Evolutionary conservation across 208 protist genomes (phyloP).

Genomic region (Trypanosoma rangeli): DNA sequence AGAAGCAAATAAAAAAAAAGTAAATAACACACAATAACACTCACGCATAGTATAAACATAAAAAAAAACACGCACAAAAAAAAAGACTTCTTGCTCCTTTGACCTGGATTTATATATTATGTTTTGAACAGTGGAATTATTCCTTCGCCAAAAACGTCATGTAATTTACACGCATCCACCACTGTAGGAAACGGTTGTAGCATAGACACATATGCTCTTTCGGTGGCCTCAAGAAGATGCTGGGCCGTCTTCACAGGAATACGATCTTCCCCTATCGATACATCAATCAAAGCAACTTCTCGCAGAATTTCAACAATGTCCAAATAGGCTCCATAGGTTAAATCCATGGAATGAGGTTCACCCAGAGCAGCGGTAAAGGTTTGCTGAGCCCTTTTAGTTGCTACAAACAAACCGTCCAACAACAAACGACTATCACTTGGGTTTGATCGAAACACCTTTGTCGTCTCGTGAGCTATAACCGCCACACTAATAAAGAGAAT

Average conservation of each 20-base stretch:
- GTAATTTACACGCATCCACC: slow-evolving; percentile 74
- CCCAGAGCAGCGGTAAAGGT: slow-evolving; percentile 54
- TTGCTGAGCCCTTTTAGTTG: slow-evolving; percentile 52
- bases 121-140: slow-evolving; percentile 22
- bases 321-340: slow-evolving; percentile 49
- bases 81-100: background rate
- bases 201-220: slow-evolving; percentile 71
- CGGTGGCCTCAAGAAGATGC: slow-evolving; percentile 52
- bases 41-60: background rate
- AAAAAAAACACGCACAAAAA: background rate
- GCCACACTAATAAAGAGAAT: slow-evolving; percentile 70
- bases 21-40: background rate
- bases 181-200: slow-evolving; percentile 83
- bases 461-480: slow-evolving; percentile 71
- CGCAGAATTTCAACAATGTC: slow-evolving; percentile 75
- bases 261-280: slow-evolving; percentile 74
- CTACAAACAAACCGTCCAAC: slow-evolving; percentile 53
- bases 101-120: background rate
- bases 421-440: slow-evolving; percentile 56
- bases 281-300: slow-evolving; percentile 78
- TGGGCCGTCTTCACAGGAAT: slow-evolving; percentile 59
- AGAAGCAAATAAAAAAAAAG: slow-evolving; percentile 17
- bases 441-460: slow-evolving; percentile 44
- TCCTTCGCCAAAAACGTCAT: slow-evolving; percentile 58
- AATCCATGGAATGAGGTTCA: slow-evolving; percentile 60